Evolutionary conservation across 441 rosid species (phyloP).

Genomic region (Rhodomyrtus psidioides): DNA sequence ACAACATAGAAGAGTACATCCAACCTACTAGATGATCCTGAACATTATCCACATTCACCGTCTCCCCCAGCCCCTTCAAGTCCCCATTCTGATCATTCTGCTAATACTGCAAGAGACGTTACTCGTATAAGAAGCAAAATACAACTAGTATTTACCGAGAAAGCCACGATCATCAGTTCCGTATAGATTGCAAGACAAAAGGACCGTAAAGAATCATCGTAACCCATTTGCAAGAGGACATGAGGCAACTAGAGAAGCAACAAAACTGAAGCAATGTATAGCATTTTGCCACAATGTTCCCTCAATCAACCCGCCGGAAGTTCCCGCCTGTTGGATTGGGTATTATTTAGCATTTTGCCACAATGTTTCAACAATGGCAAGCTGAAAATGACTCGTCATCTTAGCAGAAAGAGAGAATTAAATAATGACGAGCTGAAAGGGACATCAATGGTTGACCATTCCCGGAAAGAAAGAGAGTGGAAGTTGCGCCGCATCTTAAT

Average conservation of each 20-base stretch:
- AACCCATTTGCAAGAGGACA: not conserved
- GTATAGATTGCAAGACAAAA: not conserved
- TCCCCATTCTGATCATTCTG: constrained; percentile 35
- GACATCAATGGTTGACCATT: no score
- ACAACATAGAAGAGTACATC: not conserved
- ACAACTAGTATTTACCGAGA: not conserved
- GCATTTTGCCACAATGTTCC: no score
- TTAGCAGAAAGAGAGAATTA: no score
- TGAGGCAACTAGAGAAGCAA: not conserved
- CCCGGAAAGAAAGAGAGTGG: not conserved
- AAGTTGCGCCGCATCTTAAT: no score
- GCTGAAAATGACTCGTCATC: no score
- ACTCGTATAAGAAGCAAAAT: not conserved
- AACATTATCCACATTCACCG: constrained; percentile 26
- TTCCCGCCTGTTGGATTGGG: no score
- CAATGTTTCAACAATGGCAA: no score
- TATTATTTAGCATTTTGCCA: no score
- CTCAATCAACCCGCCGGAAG: no score
- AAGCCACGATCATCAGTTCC: not conserved
- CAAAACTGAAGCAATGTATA: not conserved
- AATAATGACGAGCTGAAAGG: no score
- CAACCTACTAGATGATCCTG: not conserved
- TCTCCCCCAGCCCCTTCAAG: constrained; percentile 30
- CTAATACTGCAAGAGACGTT: constrained; percentile 22
- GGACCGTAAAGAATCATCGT: not conserved